Percentiles rank a stretch among this genome's conserved stretches.
phyloP scores from a whole-genome alignment of 345 rosid species.

The Rhodamnia rubescens region DNA sequence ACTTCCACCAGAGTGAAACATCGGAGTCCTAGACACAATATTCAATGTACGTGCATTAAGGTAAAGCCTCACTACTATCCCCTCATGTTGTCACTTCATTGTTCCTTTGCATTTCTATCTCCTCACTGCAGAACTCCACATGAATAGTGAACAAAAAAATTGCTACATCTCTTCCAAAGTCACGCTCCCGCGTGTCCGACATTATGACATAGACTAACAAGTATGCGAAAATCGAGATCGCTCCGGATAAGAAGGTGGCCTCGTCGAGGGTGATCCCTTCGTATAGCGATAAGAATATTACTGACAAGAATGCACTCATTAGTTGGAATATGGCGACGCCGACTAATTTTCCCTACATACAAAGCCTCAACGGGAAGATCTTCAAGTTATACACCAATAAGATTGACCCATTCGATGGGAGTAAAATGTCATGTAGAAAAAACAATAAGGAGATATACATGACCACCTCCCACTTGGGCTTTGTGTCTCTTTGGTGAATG shows the following conservation, averaged over 20 bases:
- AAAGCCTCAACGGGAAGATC: constrained; percentile 66
- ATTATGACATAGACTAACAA: constrained; percentile 31
- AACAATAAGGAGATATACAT: too few species aligned
- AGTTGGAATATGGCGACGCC: constrained; percentile 56
- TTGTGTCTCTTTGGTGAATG: too few species aligned
- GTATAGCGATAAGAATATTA: constrained; percentile 33
- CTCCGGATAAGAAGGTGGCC: constrained; percentile 50
- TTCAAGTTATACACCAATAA: constrained; percentile 63
- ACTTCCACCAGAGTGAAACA: too few species aligned
- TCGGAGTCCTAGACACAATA: too few species aligned
- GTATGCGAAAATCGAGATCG: constrained; percentile 37
- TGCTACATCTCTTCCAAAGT: constrained; percentile 58
- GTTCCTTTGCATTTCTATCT: too few species aligned
- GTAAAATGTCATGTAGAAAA: too few species aligned
- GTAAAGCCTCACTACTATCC: background rate
- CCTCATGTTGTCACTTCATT: background rate
- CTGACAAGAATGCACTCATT: constrained; percentile 53
- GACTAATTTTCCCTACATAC: constrained; percentile 60
- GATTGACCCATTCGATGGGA: too few species aligned
- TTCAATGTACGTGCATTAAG: too few species aligned
- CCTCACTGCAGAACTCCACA: constrained; percentile 29
- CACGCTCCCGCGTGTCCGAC: constrained; percentile 69
- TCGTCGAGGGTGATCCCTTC: constrained; percentile 54
- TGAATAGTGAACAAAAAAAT: constrained; percentile 32
- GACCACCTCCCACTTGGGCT: too few species aligned